phyloP scores from a whole-genome alignment of 306 rosid species.

The Sophora flavescens region DNA sequence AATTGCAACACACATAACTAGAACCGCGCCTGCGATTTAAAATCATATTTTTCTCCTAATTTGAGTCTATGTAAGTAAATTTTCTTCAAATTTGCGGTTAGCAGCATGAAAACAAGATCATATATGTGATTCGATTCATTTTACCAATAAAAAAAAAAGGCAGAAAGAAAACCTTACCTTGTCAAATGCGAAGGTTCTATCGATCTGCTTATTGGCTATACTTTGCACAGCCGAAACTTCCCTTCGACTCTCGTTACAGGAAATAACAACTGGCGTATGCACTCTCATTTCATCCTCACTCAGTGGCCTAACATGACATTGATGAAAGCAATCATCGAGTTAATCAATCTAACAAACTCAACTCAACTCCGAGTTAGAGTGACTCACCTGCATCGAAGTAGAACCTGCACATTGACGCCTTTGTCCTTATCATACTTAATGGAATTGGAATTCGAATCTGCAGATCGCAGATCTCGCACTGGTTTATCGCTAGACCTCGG shows the following conservation, averaged over 20 bases:
- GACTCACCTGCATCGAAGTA: conserved; percentile 94
- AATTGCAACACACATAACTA: background rate
- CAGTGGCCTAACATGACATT: conserved; percentile 72
- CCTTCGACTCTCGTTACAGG: conserved; percentile 81
- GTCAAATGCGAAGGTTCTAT: conserved; percentile 89
- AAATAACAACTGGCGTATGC: conserved; percentile 93
- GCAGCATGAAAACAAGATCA: conserved; percentile 20
- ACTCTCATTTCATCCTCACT: conserved; percentile 87
- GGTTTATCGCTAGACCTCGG: conserved; percentile 90
- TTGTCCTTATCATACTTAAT: conserved; percentile 84
- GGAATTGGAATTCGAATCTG: conserved; percentile 80
- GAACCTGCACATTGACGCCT: conserved; percentile 98
- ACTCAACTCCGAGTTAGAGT: conserved; percentile 40
- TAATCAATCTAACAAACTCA: conserved; percentile 34
- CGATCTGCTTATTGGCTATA: conserved; percentile 99
- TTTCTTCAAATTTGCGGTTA: background rate
- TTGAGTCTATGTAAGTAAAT: background rate
- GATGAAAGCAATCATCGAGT: conserved; percentile 34
- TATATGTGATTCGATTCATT: background rate
- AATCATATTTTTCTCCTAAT: background rate
- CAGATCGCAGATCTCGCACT: conserved; percentile 95
- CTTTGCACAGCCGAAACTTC: conserved; percentile 90
- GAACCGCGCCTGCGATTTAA: background rate
- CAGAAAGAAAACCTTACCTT: conserved; percentile 59
- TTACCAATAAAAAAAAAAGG: no score